A percentile compares a stretch with the other conserved stretches of the same genome.
phyloP scores from a whole-genome alignment of 2,329 filamentous ascomycete genomes.

The Trichoderma oligosporum region DNA sequence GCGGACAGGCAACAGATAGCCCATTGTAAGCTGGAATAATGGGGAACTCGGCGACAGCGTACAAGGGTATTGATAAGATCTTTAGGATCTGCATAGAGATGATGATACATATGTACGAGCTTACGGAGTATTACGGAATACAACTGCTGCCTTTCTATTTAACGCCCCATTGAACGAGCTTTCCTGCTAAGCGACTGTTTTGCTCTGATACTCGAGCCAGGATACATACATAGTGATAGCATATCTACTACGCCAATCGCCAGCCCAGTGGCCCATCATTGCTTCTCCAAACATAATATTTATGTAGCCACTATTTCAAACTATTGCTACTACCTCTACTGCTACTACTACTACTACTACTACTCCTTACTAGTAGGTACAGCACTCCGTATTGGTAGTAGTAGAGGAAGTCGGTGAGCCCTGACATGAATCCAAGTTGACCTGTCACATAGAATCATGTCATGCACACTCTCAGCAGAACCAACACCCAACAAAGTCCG shows the following conservation, averaged over 20 bases:
- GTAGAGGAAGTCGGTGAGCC: background rate
- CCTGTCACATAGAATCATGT: conserved; percentile 7
- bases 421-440: background rate
- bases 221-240: background rate
- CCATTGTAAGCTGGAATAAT: background rate
- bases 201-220: background rate
- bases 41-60: background rate
- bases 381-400: background rate
- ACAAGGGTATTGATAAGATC: background rate
- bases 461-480: background rate
- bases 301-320: too few species aligned
- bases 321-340: too few species aligned
- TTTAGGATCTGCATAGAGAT: background rate
- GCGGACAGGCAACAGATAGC: background rate
- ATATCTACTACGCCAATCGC: background rate
- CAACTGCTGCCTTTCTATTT: background rate
- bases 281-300: background rate
- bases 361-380: too few species aligned
- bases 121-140: background rate
- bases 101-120: background rate
- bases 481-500: background rate
- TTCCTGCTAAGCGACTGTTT: background rate
- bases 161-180: background rate
- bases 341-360: too few species aligned
- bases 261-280: background rate